Evolutionary conservation across 148 eudicot species (phyloP).

Genomic region (Camellia lanceoleosa): DNA sequence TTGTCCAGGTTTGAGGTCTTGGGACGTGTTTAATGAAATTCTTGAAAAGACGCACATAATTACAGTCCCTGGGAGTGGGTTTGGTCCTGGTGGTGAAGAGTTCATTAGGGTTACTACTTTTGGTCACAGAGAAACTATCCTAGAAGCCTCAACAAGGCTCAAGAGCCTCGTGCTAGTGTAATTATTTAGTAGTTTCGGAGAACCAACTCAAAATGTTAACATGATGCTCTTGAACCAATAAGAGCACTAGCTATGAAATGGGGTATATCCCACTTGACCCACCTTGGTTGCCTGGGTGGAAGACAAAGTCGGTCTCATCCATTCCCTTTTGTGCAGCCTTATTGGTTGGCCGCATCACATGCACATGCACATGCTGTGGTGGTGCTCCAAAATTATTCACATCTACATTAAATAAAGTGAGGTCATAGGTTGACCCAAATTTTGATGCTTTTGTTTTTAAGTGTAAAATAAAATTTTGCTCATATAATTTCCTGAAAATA

Average conservation of each 20-base stretch:
- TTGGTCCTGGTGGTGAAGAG: constrained; percentile 70
- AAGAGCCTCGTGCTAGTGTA: constrained; percentile 29
- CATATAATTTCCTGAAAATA: neutral
- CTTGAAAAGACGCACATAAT: constrained; percentile 65
- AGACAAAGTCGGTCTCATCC: too few species aligned
- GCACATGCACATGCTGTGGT: too few species aligned
- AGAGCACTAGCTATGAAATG: too few species aligned
- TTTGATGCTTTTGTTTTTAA: neutral
- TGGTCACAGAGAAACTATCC: constrained; percentile 48
- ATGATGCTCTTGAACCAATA: too few species aligned
- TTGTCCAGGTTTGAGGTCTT: constrained; percentile 76
- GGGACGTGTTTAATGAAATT: constrained; percentile 72
- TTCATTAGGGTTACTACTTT: constrained; percentile 71
- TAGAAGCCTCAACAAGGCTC: constrained; percentile 66
- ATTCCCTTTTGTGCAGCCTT: too few species aligned
- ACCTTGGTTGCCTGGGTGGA: too few species aligned
- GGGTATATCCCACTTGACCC: too few species aligned
- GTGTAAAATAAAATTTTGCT: neutral
- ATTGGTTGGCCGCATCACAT: too few species aligned
- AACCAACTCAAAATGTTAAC: too few species aligned
- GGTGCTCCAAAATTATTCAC: too few species aligned
- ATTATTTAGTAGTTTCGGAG: too few species aligned
- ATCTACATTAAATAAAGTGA: neutral
- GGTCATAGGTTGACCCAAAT: neutral
- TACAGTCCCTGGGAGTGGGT: constrained; percentile 73